Percentiles rank a stretch among this genome's conserved stretches.
These are phyloP conservation scores for Dalbergia cochinchinensis DNA, from an alignment of 306 rosid species.

Conservation along the genomic window DNA sequence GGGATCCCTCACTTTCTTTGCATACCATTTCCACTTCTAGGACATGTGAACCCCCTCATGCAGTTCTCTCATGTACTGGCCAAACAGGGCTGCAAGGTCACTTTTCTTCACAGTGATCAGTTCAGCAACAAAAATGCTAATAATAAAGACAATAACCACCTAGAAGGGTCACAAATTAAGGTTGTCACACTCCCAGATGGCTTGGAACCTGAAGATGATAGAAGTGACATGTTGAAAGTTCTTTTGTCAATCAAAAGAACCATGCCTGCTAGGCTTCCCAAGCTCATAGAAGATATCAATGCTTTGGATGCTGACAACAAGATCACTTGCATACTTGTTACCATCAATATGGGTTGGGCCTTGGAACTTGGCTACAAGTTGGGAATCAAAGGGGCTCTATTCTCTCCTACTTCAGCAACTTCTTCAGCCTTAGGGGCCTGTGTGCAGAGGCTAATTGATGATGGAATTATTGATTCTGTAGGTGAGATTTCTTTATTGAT, in stretches of 20 bases:
- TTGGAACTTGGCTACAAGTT: slow-evolving; percentile 52
- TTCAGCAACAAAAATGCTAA: slow-evolving; percentile 20
- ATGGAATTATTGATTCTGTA: slow-evolving; percentile 47
- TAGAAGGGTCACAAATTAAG: slow-evolving; percentile 26
- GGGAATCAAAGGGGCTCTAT: slow-evolving; percentile 52
- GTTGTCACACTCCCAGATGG: slow-evolving; percentile 60
- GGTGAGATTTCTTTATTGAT: slow-evolving; percentile 21
- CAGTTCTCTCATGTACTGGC: slow-evolving; percentile 50
- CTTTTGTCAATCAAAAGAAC: slow-evolving; percentile 30
- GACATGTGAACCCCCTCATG: slow-evolving; percentile 58
- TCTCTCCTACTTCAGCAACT: slow-evolving; percentile 63
- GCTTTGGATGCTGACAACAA: slow-evolving; percentile 29
- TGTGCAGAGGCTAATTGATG: slow-evolving; percentile 53
- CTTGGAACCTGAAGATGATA: slow-evolving; percentile 49
- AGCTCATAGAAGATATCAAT: slow-evolving; percentile 53
- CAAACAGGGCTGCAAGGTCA: slow-evolving; percentile 54
- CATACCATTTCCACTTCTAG: slow-evolving; percentile 54
- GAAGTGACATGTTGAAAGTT: slow-evolving; percentile 34
- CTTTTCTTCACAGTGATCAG: slow-evolving; percentile 48
- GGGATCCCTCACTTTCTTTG: slow-evolving; percentile 52
- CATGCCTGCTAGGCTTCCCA: slow-evolving; percentile 51
- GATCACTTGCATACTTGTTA: slow-evolving; percentile 56
- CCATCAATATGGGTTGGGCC: slow-evolving; percentile 57
- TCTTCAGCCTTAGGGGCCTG: slow-evolving; percentile 32
- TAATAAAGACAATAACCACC: background rate